Conservation (phyloP, 352 stramenopile genomes). For the Peronospora belbahrii region DNA sequence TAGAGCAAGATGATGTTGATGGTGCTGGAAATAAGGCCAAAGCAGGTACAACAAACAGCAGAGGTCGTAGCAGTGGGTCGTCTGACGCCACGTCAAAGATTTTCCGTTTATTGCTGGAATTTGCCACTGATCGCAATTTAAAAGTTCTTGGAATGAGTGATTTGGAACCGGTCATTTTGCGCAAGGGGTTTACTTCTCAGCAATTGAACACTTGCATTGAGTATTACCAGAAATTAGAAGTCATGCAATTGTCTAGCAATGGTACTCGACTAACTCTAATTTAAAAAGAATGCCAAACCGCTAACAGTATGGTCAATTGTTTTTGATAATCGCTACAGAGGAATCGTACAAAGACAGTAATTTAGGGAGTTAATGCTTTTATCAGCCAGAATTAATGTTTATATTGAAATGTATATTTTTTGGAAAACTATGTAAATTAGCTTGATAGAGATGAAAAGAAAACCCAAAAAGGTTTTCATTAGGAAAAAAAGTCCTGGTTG, state of each 20-base stretch:
- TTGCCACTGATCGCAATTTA: slow-evolving; percentile 64
- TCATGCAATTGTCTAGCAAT: slow-evolving; percentile 73
- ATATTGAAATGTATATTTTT: too few relatives aligned
- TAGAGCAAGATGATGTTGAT: slow-evolving; percentile 78
- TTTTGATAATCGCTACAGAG: too few relatives aligned
- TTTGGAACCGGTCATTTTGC: slow-evolving; percentile 91
- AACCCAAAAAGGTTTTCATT: too few relatives aligned
- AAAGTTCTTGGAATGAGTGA: slow-evolving; percentile 81
- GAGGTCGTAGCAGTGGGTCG: slow-evolving; percentile 28
- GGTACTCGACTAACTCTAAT: slow-evolving; percentile 79
- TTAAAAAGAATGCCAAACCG: background rate
- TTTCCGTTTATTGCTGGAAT: slow-evolving; percentile 93
- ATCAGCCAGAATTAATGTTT: too few relatives aligned
- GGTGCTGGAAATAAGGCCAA: slow-evolving; percentile 20
- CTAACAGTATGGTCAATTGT: too few relatives aligned
- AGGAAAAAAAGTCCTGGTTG: too few relatives aligned
- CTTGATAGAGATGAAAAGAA: too few relatives aligned
- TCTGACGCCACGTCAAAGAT: slow-evolving; percentile 93
- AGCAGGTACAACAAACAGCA: slow-evolving; percentile 8
- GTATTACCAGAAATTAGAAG: slow-evolving; percentile 89
- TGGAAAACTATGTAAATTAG: too few relatives aligned
- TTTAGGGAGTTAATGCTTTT: too few relatives aligned
- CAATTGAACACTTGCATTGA: slow-evolving; percentile 92
- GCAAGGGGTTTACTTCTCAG: slow-evolving; percentile 94
- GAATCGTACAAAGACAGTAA: too few relatives aligned